Evolutionary conservation across 2,329 filamentous ascomycete genomes (phyloP).

Genomic region (Ramularia endophylla): DNA sequence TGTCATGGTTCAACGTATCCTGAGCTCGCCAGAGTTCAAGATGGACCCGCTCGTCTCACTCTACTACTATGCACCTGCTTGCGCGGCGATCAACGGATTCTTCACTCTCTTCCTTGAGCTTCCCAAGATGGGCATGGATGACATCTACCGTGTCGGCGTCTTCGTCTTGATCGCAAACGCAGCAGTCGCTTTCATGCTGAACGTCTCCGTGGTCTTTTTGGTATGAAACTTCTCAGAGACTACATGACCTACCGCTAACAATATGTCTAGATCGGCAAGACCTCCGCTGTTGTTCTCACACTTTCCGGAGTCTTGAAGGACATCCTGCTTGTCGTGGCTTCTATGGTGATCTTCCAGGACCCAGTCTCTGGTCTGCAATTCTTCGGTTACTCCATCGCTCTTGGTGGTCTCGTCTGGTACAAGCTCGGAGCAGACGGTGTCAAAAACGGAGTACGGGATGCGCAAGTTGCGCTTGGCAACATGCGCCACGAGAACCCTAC

Average conservation of each 20-base stretch:
- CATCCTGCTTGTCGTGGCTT: conserved; percentile 72
- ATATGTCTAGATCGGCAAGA: conserved; percentile 67
- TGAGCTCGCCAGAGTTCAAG: conserved; percentile 80
- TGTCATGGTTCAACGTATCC: conserved; percentile 76
- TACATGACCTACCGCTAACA: conserved; percentile 5
- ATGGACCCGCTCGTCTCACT: conserved; percentile 86
- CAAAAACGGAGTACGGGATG: conserved; percentile 70
- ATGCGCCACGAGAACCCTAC: conserved; percentile 68
- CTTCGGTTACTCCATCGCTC: conserved; percentile 77
- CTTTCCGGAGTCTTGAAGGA: conserved; percentile 86
- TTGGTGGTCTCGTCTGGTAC: conserved; percentile 76
- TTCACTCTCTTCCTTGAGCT: conserved; percentile 70
- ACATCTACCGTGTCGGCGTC: conserved; percentile 68
- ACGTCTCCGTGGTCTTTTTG: conserved; percentile 80
- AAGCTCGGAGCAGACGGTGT: conserved; percentile 79
- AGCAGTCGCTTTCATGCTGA: conserved; percentile 70
- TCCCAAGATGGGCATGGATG: conserved; percentile 60
- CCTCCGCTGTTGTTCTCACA: conserved; percentile 77
- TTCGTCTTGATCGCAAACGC: conserved; percentile 70
- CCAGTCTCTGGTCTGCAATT: conserved; percentile 69
- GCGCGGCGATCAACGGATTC: conserved; percentile 72
- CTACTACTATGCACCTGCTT: conserved; percentile 85
- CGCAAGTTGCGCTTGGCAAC: conserved; percentile 73
- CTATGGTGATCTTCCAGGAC: conserved; percentile 76
- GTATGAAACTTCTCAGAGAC: conserved; percentile 48